Evolutionary conservation across 306 rosid species (phyloP).

Genomic region (Sicyos baderoa): DNA sequence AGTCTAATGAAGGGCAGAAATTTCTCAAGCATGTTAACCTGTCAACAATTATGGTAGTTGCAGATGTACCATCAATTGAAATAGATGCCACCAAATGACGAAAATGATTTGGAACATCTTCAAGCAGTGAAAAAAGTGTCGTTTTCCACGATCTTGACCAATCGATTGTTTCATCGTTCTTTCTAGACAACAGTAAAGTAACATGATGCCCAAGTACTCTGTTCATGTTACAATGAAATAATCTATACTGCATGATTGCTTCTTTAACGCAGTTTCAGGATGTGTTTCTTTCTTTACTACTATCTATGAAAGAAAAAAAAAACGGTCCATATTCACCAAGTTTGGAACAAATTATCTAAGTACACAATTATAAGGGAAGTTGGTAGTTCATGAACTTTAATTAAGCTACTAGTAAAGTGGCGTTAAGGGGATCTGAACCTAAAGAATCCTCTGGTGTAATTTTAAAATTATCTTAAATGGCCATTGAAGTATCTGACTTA

Average conservation of each 20-base stretch:
- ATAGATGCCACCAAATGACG: slow-evolving; percentile 50
- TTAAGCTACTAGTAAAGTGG: neutral
- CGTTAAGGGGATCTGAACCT: neutral
- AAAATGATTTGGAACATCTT: slow-evolving; percentile 53
- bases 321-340: neutral
- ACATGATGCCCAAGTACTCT: slow-evolving; percentile 27
- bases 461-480: neutral
- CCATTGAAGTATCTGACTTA: neutral
- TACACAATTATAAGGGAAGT: neutral
- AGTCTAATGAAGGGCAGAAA: slow-evolving; percentile 16
- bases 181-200: slow-evolving; percentile 60
- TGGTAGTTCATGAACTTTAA: neutral
- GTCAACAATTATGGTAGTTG: slow-evolving; percentile 76
- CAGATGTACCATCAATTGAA: slow-evolving; percentile 92
- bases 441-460: neutral
- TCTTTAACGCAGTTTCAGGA: neutral
- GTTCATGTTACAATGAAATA: neutral
- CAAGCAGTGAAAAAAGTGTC: slow-evolving; percentile 59
- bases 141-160: slow-evolving; percentile 75
- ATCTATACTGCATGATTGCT: neutral
- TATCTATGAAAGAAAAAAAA: neutral
- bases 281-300: neutral
- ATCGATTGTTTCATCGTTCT: slow-evolving; percentile 58
- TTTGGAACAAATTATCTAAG: neutral
- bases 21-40: slow-evolving; percentile 36